Base-by-base conservation (phyloP, 2,329 filamentous ascomycete genomes). In the Colletotrichum acutatum region DNA sequence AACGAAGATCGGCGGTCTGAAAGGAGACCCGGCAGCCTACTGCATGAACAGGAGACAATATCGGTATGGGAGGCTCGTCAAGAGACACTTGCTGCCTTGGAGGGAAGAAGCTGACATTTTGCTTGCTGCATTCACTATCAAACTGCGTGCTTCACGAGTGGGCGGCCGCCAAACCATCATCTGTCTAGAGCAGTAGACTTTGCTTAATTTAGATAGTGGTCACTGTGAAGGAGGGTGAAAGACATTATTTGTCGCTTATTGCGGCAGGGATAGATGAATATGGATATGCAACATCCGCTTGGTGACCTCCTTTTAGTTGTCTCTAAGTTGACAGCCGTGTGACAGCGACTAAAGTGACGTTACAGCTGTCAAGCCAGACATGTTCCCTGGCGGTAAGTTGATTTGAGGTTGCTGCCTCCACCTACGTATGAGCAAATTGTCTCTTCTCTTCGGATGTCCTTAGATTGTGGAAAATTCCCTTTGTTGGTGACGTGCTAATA, bases 381-480 rank as follows among this genome's bases (percentile, higher is more conserved):
- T 24, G n/a, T n/a, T 53, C 14, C 6, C 26, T 65, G 67, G 28
- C 42, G 59, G 42, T 53, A 19, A 32, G n/a, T 24, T 59, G 19
- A 26, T 11, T 24, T 59, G 69, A 69, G 58, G 22, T 65, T 61
- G 34, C 53, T 52, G 22, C 26, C 32, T 49, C 49, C 61, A 71
- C 49, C 28, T 56, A 64, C 61, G 66, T 57, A 66, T n/a, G 54
- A 26, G 28, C 46, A 54, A 56, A 34, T 12, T 34, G 49, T 69
- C 70, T 69, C 57, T 68, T 34, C 46, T 37, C 60, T 22, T 34
- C 37, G 46, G 22, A 49, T 42, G 42, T 64, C 32, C 26, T 24
- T 16, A 28, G 49, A 30, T 26, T 34, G 16, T 42, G 42, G 24
- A 3, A 30, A 42, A 46, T 8, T 52, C 14, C 54, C 24, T 70